phyloP scores from a whole-genome alignment of 116 monocot species.

The Cymodocea nodosa region DNA sequence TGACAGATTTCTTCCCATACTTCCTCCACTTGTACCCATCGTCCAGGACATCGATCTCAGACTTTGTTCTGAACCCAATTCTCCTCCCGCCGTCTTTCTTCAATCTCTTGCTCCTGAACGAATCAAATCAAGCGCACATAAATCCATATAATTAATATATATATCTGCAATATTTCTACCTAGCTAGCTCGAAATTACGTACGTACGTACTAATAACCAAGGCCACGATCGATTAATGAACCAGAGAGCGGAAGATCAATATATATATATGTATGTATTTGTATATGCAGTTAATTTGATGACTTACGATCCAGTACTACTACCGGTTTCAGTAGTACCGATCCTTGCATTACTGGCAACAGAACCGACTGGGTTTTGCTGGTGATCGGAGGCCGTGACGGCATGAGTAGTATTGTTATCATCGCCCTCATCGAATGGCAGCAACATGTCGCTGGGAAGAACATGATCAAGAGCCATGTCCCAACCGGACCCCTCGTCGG shows the following conservation, averaged over 20 bases:
- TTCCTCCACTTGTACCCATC: constrained; percentile 45
- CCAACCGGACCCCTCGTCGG: neutral
- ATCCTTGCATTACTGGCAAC: neutral
- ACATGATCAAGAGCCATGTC: neutral
- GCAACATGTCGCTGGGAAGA: neutral
- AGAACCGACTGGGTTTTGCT: neutral
- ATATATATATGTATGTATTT: too few relatives aligned
- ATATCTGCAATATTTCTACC: neutral
- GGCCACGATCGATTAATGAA: neutral
- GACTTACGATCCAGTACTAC: too few relatives aligned
- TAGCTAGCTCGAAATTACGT: neutral
- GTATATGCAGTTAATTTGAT: too few relatives aligned
- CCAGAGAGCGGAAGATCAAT: too few relatives aligned
- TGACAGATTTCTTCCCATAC: constrained; percentile 34
- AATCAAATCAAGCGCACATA: too few relatives aligned
- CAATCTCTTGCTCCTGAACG: constrained; percentile 6
- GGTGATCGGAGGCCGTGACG: neutral
- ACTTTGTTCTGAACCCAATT: constrained; percentile 30
- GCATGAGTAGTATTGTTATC: neutral
- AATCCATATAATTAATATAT: too few relatives aligned
- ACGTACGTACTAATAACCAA: too few relatives aligned
- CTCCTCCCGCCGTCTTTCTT: constrained; percentile 11
- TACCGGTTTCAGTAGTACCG: neutral
- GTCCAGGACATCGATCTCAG: constrained; percentile 18
- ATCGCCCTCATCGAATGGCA: neutral